These are phyloP conservation scores for Platismatia glauca DNA, from an alignment of 495 filamentous ascomycete species.

Conservation along the genomic window DNA sequence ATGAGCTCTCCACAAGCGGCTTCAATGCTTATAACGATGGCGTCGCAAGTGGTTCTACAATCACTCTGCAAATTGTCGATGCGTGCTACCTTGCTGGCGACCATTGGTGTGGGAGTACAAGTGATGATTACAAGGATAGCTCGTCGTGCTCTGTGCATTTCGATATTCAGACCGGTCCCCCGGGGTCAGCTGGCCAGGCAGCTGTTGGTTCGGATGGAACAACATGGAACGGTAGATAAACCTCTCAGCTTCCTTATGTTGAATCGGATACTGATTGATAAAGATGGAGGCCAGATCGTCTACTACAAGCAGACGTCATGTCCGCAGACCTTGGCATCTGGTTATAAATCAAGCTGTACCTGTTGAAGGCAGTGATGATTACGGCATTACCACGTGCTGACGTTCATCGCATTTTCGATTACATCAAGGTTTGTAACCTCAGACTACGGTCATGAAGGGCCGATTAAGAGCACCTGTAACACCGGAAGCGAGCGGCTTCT, in stretches of 20 bases:
- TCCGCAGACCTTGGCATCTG: neutral
- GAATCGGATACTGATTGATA: neutral
- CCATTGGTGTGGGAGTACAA: slow-evolving; percentile 17
- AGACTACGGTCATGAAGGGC: too few species aligned
- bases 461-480: too few species aligned
- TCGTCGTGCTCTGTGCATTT: slow-evolving; percentile 18
- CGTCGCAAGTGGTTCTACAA: slow-evolving; percentile 6
- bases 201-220: slow-evolving; percentile 15
- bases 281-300: slow-evolving; percentile 9
- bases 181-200: neutral
- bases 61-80: slow-evolving; percentile 17
- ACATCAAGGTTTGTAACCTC: too few species aligned
- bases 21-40: slow-evolving; percentile 14
- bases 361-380: too few species aligned
- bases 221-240: slow-evolving; percentile 14
- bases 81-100: slow-evolving; percentile 6
- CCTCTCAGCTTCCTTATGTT: neutral
- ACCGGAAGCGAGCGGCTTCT: too few species aligned
- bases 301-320: slow-evolving; percentile 8
- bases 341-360: slow-evolving; percentile 1
- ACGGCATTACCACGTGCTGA: too few species aligned
- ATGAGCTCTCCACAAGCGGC: slow-evolving; percentile 19
- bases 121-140: slow-evolving; percentile 10
- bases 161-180: slow-evolving; percentile 16
- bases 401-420: too few species aligned